Percentiles rank a stretch among this genome's conserved stretches.
Conservation (phyloP, 192 early-diverging fungal genomes). For the Lunasporangiospora selenospora region DNA sequence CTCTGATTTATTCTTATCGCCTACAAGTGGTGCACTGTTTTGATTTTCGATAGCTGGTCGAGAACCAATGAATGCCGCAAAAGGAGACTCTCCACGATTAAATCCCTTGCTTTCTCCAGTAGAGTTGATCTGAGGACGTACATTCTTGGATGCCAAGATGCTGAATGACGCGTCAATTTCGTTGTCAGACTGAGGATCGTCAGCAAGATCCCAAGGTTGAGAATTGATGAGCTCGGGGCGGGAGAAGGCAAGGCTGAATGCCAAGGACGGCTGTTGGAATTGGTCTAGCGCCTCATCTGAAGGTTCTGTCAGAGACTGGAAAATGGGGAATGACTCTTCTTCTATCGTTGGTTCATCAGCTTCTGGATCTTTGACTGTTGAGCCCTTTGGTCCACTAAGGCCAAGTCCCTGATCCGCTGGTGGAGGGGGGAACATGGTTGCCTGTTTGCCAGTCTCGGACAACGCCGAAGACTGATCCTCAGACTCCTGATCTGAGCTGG, state of each 20-base stretch:
- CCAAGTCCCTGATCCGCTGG: constrained; percentile 1
- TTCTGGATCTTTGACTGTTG: background rate
- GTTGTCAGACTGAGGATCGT: constrained; percentile 10
- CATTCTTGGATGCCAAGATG: background rate
- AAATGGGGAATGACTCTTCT: constrained; percentile 1
- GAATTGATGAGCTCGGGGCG: constrained; percentile 9
- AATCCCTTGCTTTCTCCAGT: background rate
- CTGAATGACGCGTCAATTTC: constrained; percentile 8
- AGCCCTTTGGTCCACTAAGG: background rate
- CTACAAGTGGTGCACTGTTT: too few species aligned
- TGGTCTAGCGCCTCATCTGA: background rate
- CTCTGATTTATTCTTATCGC: too few species aligned
- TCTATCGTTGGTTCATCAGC: background rate
- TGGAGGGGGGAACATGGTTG: constrained; percentile 1
- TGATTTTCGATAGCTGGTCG: too few species aligned
- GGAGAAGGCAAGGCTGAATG: background rate
- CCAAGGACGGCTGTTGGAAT: background rate
- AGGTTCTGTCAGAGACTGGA: background rate
- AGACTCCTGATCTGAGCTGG: too few species aligned
- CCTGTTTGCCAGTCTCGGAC: too few species aligned
- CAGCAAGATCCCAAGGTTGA: constrained; percentile 13
- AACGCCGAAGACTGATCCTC: too few species aligned
- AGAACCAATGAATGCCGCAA: too few species aligned
- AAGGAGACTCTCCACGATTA: background rate
- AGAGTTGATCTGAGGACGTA: background rate